Percentiles rank a stretch among this genome's conserved stretches.
These are phyloP conservation scores for Vickermania spadyakhi DNA, from an alignment of 208 protist species.

Conservation along the genomic window DNA sequence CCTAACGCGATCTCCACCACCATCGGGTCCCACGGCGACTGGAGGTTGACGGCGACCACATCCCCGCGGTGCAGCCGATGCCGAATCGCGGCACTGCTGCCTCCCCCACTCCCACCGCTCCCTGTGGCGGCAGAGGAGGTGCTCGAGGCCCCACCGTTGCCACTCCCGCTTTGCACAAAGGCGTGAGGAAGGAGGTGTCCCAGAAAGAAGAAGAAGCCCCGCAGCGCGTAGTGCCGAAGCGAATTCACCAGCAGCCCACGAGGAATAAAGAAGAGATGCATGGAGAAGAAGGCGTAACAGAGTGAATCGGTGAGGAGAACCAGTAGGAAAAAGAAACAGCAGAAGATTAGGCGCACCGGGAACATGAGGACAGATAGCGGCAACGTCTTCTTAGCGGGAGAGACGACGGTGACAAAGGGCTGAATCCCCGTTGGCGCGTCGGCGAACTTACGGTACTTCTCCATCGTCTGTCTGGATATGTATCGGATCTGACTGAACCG, in stretches of 20 bases:
- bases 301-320: constrained; percentile 34
- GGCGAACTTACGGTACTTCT: constrained; percentile 69
- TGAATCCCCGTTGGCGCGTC: constrained; percentile 77
- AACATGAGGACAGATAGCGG: constrained; percentile 8
- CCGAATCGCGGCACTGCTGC: not conserved
- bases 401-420: constrained; percentile 42
- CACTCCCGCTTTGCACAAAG: not conserved
- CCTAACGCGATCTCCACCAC: constrained; percentile 50
- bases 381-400: constrained; percentile 17
- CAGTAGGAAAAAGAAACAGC: constrained; percentile 41
- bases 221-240: constrained; percentile 33
- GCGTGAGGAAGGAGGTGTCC: constrained; percentile 21
- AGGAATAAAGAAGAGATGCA: constrained; percentile 16
- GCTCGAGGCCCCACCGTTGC: too few species aligned
- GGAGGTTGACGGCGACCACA: constrained; percentile 51
- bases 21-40: constrained; percentile 62
- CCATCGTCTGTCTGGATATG: constrained; percentile 27
- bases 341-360: constrained; percentile 26
- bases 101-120: not conserved
- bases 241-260: constrained; percentile 24
- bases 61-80: constrained; percentile 22
- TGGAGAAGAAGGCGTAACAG: constrained; percentile 24
- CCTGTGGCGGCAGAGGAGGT: too few species aligned
- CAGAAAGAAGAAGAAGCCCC: constrained; percentile 44
- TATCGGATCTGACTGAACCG: too few species aligned